Conservation (phyloP, 768 basidiomycete species). For the Amanita muscaria region DNA sequence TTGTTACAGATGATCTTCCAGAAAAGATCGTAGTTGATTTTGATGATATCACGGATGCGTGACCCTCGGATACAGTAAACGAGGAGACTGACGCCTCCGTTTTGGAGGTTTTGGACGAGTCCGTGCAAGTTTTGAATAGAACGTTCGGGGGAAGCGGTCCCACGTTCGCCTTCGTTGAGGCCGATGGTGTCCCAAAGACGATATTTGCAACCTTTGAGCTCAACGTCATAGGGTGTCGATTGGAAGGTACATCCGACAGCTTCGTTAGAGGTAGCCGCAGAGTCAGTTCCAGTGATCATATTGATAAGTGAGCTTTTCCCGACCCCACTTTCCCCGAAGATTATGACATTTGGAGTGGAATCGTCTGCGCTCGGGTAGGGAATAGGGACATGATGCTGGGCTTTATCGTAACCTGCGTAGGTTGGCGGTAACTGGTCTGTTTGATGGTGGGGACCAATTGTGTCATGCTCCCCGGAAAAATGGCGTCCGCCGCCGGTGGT, state of each 20-base stretch:
- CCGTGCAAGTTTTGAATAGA: conserved; percentile 19
- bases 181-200: conserved; percentile 25
- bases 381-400: no score
- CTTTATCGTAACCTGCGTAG: background rate
- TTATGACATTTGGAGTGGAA: conserved; percentile 7
- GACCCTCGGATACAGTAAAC: conserved; percentile 29
- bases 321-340: conserved; percentile 10
- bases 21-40: conserved; percentile 31
- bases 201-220: conserved; percentile 16
- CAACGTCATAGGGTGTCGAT: conserved; percentile 18
- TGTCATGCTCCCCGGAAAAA: no score
- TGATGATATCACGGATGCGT: conserved; percentile 13
- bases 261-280: conserved; percentile 19
- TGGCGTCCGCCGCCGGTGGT: no score
- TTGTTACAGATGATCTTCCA: conserved; percentile 25
- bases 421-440: background rate
- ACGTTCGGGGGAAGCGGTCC: conserved; percentile 20
- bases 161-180: conserved; percentile 24
- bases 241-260: conserved; percentile 25
- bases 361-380: background rate
- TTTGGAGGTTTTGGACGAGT: background rate
- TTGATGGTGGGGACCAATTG: background rate
- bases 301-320: conserved; percentile 28
- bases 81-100: conserved; percentile 18
- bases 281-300: conserved; percentile 18